A percentile compares a stretch with the other conserved stretches of the same genome.
Evolutionary conservation across 2,329 filamentous ascomycete genomes (phyloP).

Genomic region (Trematosphaeria pertusa): DNA sequence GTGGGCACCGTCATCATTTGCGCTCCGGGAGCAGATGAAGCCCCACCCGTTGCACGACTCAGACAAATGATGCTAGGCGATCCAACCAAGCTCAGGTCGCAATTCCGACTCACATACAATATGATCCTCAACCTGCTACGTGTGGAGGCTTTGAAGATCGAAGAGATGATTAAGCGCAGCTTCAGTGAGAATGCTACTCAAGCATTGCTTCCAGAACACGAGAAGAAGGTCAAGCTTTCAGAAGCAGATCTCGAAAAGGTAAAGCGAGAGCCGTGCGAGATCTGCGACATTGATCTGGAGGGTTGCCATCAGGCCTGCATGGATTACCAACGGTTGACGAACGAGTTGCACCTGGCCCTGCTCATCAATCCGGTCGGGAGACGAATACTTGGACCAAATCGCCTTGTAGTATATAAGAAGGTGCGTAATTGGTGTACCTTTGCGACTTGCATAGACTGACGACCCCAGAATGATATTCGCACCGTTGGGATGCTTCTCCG

Average conservation of each 20-base stretch:
- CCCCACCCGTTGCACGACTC: slow-evolving; percentile 81
- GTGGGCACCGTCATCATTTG: slow-evolving; percentile 96
- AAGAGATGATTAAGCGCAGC: slow-evolving; percentile 99
- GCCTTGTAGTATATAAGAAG: slow-evolving; percentile 81
- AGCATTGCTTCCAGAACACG: slow-evolving; percentile 89
- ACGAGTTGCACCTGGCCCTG: slow-evolving; percentile 78
- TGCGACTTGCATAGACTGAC: slow-evolving; percentile 15
- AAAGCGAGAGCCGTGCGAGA: slow-evolving; percentile 81
- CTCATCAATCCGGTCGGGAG: slow-evolving; percentile 82
- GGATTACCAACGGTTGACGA: slow-evolving; percentile 79
- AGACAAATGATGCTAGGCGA: slow-evolving; percentile 95
- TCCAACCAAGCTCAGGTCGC: slow-evolving; percentile 91
- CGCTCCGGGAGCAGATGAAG: slow-evolving; percentile 79
- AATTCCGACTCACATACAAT: slow-evolving; percentile 97
- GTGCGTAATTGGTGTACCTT: slow-evolving; percentile 35
- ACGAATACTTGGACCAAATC: slow-evolving; percentile 76
- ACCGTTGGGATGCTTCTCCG: slow-evolving; percentile 81
- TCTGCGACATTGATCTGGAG: slow-evolving; percentile 82
- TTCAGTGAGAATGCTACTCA: slow-evolving; percentile 99
- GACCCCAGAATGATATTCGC: slow-evolving; percentile 73
- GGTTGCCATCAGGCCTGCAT: slow-evolving; percentile 82
- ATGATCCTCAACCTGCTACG: slow-evolving; percentile 97
- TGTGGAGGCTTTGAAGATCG: slow-evolving; percentile 96
- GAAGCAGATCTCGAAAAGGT: slow-evolving; percentile 91
- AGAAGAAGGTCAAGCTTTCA: slow-evolving; percentile 90